Evolutionary conservation across 2,329 filamentous ascomycete species (phyloP).

Genomic region (Xylariaceae sp.): DNA sequence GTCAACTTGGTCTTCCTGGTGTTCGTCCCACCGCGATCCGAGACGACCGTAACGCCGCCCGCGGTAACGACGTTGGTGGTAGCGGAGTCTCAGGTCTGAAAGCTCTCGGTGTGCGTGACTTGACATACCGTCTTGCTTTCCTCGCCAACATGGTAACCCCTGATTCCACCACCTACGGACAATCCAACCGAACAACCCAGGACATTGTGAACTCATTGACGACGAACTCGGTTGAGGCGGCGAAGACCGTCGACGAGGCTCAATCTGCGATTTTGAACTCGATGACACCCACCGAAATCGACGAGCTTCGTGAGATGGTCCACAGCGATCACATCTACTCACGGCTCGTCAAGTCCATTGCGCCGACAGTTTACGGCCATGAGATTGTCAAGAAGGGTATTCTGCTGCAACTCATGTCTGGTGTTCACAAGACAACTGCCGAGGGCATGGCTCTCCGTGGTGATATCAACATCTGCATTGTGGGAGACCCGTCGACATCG

Average conservation of each 20-base stretch:
- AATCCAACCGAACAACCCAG: conserved; percentile 67
- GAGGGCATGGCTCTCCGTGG: conserved; percentile 95
- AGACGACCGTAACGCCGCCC: conserved; percentile 67
- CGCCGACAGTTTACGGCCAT: conserved; percentile 95
- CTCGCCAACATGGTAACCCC: conserved; percentile 93
- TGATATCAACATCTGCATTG: conserved; percentile 98
- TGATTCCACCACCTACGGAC: conserved; percentile 75
- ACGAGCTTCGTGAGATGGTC: conserved; percentile 87
- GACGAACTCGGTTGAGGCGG: conserved; percentile 62
- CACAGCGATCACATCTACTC: conserved; percentile 95
- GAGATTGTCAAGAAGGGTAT: conserved; percentile 97
- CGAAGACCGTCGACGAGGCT: conserved; percentile 72
- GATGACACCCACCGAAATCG: conserved; percentile 79
- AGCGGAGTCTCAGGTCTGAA: conserved; percentile 84
- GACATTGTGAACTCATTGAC: conserved; percentile 85
- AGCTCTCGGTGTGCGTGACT: conserved; percentile 84
- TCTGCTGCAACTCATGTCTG: conserved; percentile 90
- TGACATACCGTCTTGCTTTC: conserved; percentile 96
- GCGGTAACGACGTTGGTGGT: conserved; percentile 75
- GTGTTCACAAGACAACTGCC: conserved; percentile 83
- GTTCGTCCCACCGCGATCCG: conserved; percentile 75
- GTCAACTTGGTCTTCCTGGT: conserved; percentile 86
- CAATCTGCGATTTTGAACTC: conserved; percentile 84
- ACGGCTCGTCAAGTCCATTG: conserved; percentile 85
- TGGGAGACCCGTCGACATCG: conserved; percentile 92